Evolutionary conservation across 129 eudicot genomes (phyloP).

Genomic region (Oenanthe sinensis): DNA sequence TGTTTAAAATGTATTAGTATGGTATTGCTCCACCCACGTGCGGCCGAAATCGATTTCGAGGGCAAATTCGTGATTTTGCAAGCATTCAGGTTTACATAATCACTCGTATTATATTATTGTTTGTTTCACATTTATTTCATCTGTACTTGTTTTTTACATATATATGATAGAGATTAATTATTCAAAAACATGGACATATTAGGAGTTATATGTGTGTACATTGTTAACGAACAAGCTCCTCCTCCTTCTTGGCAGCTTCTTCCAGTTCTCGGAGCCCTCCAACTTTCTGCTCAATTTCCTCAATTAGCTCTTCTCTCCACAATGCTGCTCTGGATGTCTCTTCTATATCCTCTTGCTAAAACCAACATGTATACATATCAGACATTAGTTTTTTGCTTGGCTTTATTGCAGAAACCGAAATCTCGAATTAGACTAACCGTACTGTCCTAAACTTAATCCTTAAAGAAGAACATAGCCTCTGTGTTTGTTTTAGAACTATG

Average conservation of each 20-base stretch:
- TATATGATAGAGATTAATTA: background rate
- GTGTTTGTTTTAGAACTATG: background rate
- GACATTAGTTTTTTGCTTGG: too few relatives aligned
- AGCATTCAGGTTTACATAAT: too few relatives aligned
- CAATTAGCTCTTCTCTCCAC: conserved; percentile 89
- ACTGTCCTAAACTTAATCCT: background rate
- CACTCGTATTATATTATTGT: too few relatives aligned
- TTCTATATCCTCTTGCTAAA: conserved; percentile 86
- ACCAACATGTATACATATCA: background rate
- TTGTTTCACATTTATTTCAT: too few relatives aligned
- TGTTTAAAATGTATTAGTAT: too few relatives aligned
- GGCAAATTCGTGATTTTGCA: too few relatives aligned
- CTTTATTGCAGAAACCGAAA: background rate
- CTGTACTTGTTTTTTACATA: background rate
- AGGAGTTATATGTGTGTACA: background rate
- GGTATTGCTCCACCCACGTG: too few relatives aligned
- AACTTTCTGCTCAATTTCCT: conserved; percentile 88
- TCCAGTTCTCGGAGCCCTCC: conserved; percentile 80
- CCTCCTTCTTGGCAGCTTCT: conserved; percentile 61
- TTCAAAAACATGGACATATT: background rate
- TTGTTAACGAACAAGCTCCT: conserved; percentile 39
- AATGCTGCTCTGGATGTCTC: conserved; percentile 64
- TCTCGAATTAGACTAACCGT: background rate
- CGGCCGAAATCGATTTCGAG: too few relatives aligned
- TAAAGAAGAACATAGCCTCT: background rate